Base-by-base conservation (phyloP, 2,329 filamentous ascomycete genomes). In the Aspergillus neoniger region DNA sequence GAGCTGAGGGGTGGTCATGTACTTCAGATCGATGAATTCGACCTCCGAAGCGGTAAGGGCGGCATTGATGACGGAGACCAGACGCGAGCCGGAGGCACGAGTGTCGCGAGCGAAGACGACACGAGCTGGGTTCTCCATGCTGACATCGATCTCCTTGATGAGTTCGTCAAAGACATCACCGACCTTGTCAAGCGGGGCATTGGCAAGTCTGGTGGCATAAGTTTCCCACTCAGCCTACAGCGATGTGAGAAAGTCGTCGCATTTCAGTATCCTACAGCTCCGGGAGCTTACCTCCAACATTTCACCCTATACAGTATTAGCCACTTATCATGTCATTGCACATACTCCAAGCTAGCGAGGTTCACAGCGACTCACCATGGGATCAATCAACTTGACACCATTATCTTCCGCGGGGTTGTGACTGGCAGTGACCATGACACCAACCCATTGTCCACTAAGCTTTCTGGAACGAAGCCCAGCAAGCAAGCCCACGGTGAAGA, bases 1-100 rank as follows among this genome's bases (percentile, higher is more conserved):
- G 60, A 99, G 85, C 80, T 98, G 95, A n/a, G 95, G 95, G 3
- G 95, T 99, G 12, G 95, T 98, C 71, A 97, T 83, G 74, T 93
- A 88, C 78, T 94, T 95, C 81, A 88, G 94, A 81, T 98, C 94
- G 72, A 87, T 87, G 73, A 86, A 89, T 62, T 91, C 86, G 57
- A 89, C 87, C 58, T 86, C 85, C 50, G 90, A 89, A 55, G 91
- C 91, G 62, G 89, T 87, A 65, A 98, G 82, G 17, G 91, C 91
- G 72, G 91, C 90, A 61, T 88, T 85, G 53, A 98, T 85, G 61
- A 93, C 91, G 41, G 85, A 83, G 30, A 93, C 90, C 25, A 99
- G 88, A 60, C 86, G 88, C 68, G 91, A 90, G 55, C 95, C 95
- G 7, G 94, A 98, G 56, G 94, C 92, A 65, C 95, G 88, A 62